Percentiles rank a stretch among this genome's conserved stretches.
phyloP scores from a whole-genome alignment of 345 rosid genomes.

The Nasturtium officinale region DNA sequence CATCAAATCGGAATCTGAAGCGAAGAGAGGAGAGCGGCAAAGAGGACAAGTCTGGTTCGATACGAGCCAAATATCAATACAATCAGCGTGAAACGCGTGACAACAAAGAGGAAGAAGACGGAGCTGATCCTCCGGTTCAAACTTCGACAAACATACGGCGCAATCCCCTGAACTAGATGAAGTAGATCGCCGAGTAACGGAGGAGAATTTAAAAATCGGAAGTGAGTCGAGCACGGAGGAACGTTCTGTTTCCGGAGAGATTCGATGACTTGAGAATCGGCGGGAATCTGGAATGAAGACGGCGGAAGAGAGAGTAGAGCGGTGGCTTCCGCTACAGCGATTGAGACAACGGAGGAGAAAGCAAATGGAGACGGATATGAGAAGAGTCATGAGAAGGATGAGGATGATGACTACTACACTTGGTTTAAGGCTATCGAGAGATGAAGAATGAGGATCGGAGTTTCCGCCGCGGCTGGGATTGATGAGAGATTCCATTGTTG shows the following conservation, averaged over 20 bases:
- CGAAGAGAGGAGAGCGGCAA: conserved; percentile 73
- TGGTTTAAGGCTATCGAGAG: conserved; percentile 60
- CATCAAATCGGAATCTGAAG: conserved; percentile 65
- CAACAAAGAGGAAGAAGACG: conserved; percentile 87
- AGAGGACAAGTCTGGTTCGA: conserved; percentile 87
- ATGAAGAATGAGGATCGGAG: conserved; percentile 30
- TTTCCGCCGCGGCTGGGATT: conserved; percentile 21
- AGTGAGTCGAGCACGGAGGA: conserved; percentile 60
- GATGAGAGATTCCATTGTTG: conserved; percentile 32
- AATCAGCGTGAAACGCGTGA: conserved; percentile 82
- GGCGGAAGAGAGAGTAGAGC: conserved; percentile 26
- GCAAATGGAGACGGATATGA: conserved; percentile 68
- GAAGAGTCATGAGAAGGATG: conserved; percentile 59
- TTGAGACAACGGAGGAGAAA: conserved; percentile 74
- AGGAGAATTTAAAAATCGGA: conserved; percentile 73
- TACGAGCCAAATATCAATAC: conserved; percentile 79
- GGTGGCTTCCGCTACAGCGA: conserved; percentile 51
- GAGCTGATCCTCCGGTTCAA: conserved; percentile 73
- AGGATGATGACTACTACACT: conserved; percentile 60
- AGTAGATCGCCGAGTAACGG: conserved; percentile 63
- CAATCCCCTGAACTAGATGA: conserved; percentile 59
- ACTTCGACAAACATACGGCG: conserved; percentile 83
- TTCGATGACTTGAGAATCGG: conserved; percentile 47
- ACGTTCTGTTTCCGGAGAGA: conserved; percentile 51
- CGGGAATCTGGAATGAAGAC: conserved; percentile 39